Conservation (phyloP, 495 filamentous ascomycete genomes). For the Massariosphaeria phaeospora region DNA sequence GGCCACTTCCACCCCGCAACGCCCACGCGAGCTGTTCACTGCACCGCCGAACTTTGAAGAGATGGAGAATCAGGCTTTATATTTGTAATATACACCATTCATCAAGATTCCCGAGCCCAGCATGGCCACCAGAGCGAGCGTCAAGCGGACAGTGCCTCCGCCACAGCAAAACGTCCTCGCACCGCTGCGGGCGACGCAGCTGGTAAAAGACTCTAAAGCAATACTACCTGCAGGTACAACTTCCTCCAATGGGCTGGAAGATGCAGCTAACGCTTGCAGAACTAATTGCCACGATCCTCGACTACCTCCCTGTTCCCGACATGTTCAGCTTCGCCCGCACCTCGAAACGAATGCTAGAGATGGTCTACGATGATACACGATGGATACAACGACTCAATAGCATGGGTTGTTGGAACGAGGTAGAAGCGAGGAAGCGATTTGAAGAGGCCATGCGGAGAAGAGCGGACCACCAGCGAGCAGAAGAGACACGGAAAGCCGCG, state of each 20-base stretch:
- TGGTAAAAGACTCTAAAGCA: slow-evolving; percentile 62
- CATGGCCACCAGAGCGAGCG: slow-evolving; percentile 53
- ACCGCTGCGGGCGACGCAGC: slow-evolving; percentile 69
- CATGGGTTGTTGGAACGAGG: slow-evolving; percentile 92
- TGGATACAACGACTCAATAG: slow-evolving; percentile 80
- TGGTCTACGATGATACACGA: slow-evolving; percentile 97
- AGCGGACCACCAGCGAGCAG: slow-evolving; percentile 54
- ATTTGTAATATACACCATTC: too few species aligned
- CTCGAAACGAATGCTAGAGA: slow-evolving; percentile 86
- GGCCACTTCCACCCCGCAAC: neutral
- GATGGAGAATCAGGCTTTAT: neutral
- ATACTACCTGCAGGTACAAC: slow-evolving; percentile 69
- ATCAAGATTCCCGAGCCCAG: neutral
- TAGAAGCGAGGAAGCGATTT: slow-evolving; percentile 70
- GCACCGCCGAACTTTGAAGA: slow-evolving; percentile 2
- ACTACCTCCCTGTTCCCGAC: slow-evolving; percentile 79
- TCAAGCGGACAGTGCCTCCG: slow-evolving; percentile 55
- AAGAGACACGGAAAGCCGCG: slow-evolving; percentile 46
- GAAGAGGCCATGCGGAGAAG: slow-evolving; percentile 69
- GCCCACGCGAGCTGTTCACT: neutral
- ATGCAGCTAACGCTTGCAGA: slow-evolving; percentile 49
- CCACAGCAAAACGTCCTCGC: slow-evolving; percentile 60
- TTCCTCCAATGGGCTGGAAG: neutral
- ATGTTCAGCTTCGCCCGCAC: slow-evolving; percentile 81
- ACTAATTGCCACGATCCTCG: slow-evolving; percentile 81